A percentile compares a stretch with the other conserved stretches of the same genome.
Conservation (phyloP, 2,329 filamentous ascomycete genomes). For the Ramularia endophylla region DNA sequence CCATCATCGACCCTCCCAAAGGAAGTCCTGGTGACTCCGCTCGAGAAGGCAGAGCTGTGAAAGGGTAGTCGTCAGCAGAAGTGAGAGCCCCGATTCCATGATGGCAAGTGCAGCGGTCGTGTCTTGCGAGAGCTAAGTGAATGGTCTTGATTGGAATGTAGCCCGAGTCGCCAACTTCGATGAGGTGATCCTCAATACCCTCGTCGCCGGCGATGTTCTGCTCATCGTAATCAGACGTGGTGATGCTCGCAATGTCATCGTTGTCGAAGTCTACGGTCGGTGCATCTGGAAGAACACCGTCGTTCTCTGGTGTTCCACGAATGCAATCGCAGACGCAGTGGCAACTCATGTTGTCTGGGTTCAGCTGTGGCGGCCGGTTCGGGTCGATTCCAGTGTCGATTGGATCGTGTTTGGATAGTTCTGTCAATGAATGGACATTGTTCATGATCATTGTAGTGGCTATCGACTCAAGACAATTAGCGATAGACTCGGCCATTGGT, state of each 20-base stretch:
- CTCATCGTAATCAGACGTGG: conserved; percentile 1
- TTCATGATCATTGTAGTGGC: too few relatives aligned
- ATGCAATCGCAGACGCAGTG: conserved; percentile 6
- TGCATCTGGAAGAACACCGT: not conserved
- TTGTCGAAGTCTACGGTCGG: not conserved
- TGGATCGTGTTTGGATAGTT: too few relatives aligned
- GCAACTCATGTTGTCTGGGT: conserved; percentile 4
- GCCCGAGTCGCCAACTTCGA: conserved; percentile 9
- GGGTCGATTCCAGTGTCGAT: too few relatives aligned
- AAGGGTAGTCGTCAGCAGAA: too few relatives aligned
- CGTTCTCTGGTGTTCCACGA: not conserved
- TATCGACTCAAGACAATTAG: too few relatives aligned
- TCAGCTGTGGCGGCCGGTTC: conserved; percentile 4
- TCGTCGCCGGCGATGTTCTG: conserved; percentile 1
- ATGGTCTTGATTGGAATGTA: not conserved
- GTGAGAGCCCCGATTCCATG: too few relatives aligned
- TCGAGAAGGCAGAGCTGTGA: not conserved
- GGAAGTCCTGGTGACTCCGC: not conserved
- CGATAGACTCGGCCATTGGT: too few relatives aligned
- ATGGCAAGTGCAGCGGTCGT: conserved; percentile 5
- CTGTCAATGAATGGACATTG: too few relatives aligned
- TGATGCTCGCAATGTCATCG: not conserved
- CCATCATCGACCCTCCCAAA: conserved; percentile 6
- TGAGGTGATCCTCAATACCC: conserved; percentile 6
- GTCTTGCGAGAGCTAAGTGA: not conserved